A percentile compares a stretch with the other conserved stretches of the same genome.
phyloP scores from a whole-genome alignment of 257 asterid genomes.

The Fraxinus americana region DNA sequence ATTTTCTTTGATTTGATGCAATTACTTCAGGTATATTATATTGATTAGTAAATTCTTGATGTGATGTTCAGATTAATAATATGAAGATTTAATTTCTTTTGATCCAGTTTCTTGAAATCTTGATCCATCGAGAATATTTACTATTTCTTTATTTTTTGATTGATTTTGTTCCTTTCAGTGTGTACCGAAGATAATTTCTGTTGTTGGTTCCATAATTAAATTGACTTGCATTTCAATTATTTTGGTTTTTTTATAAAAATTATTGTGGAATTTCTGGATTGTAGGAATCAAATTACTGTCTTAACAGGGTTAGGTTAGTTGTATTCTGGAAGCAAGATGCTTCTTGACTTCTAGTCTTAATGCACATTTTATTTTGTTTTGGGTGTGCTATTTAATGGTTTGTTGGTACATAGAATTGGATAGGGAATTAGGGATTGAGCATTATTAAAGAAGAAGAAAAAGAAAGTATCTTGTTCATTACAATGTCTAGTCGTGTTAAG shows the following conservation, averaged over 20 bases:
- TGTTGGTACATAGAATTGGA: neutral
- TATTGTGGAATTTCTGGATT: neutral
- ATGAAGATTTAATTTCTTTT: neutral
- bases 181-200: constrained; percentile 15
- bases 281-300: neutral
- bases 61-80: neutral
- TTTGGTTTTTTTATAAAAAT: neutral
- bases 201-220: constrained; percentile 28
- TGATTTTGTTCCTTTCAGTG: constrained; percentile 14
- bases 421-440: neutral
- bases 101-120: neutral
- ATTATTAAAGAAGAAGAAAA: neutral
- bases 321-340: too few species aligned
- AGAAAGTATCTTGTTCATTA: neutral
- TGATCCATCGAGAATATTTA: neutral
- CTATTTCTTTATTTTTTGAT: neutral
- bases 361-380: neutral
- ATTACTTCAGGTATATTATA: constrained; percentile 9
- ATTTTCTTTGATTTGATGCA: constrained; percentile 21
- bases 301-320: neutral
- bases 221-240: constrained; percentile 6
- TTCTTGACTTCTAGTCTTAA: neutral
- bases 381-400: neutral
- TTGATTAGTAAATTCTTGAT: constrained; percentile 22
- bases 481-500: too few species aligned